Percentiles rank a stretch among this genome's conserved stretches.
Evolutionary conservation across 2,329 filamentous ascomycete genomes (phyloP).

Genomic region (Neocatenulostroma microsporum): DNA sequence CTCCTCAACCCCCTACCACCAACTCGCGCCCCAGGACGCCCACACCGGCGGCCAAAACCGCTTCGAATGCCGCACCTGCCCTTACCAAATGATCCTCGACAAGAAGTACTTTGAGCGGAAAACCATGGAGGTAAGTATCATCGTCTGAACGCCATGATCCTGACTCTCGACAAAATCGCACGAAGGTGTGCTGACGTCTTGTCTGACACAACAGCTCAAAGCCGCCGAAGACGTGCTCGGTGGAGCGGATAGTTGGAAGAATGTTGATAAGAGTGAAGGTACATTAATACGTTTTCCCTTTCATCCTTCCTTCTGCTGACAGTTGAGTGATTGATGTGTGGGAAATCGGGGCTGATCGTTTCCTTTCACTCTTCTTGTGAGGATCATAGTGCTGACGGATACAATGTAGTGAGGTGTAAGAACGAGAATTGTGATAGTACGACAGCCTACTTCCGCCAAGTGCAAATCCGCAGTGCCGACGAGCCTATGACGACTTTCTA

Average conservation of each 20-base stretch:
- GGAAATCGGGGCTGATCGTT: neutral
- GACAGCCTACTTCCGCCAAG: constrained; percentile 88
- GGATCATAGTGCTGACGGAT: too few relatives aligned
- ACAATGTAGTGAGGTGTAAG: constrained; percentile 74
- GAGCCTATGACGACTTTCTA: constrained; percentile 98
- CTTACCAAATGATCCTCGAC: constrained; percentile 79
- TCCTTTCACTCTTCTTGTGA: too few relatives aligned
- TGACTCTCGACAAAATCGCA: too few relatives aligned
- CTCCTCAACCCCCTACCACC: constrained; percentile 38
- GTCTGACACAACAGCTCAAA: too few relatives aligned
- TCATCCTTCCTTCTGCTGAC: too few relatives aligned
- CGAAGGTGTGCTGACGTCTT: too few relatives aligned
- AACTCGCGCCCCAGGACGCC: constrained; percentile 31
- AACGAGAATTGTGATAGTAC: constrained; percentile 70
- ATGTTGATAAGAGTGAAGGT: constrained; percentile 72
- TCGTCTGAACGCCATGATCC: too few relatives aligned
- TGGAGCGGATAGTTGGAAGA: constrained; percentile 80
- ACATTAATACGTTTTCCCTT: constrained; percentile 21
- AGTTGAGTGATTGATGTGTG: neutral
- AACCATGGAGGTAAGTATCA: too few relatives aligned
- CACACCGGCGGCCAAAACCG: constrained; percentile 54
- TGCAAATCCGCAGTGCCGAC: constrained; percentile 96
- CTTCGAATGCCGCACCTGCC: constrained; percentile 91
- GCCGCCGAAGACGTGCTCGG: constrained; percentile 87
- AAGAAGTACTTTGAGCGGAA: constrained; percentile 75